Evolutionary conservation across 2,329 filamentous ascomycete species (phyloP), one percentile per base, ranked within the genome.

Genomic region (Monosporascus sp.): DNA sequence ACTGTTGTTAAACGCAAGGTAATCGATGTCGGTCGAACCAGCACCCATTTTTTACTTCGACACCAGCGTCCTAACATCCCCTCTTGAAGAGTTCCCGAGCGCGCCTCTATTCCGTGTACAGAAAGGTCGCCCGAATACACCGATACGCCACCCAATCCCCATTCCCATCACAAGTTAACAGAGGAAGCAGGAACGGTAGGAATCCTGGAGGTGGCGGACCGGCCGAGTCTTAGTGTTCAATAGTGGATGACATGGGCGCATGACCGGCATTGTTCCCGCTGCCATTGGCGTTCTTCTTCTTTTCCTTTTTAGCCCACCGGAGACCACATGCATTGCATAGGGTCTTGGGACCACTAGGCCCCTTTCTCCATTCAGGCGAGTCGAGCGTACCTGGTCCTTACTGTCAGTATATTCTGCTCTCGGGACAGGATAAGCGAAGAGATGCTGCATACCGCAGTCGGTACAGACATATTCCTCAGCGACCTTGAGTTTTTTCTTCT

Each of bases 331-430:
- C 93, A 73, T 97, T 97, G 72, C 93, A 97, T 14, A 97, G 75
- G 8, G 93, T 97, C 72, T 97, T 97, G 1, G 92, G 92, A 2
- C 93, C 93, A 58, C 84, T 90, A 0, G 93, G 93, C 0, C 93
- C 93, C 70, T 96, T 97, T 57, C 93, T 82, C 93, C 93, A 97
- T 75, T 97, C 93, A 0, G 93, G 93, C 17, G 90, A 96, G 66
- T 97, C 92, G 41, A 95, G 79, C 0, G 91, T 97, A 36, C 83
- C 83, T 86, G 56, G 5, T 48, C 6, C 27, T 11, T 49, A 43
- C 26, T 37, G 59, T 59, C 17, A 54, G 36, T 43, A 51, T 38
- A 56, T 55, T 48, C 57, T 11, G 9, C 27, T 11, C 27, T 31
- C 27, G 8, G 8, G 2, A 11, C 11, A 31, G 52, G 22, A 19